Base-by-base conservation (phyloP, 441 rosid genomes). In the Syzygium syzygioides region DNA sequence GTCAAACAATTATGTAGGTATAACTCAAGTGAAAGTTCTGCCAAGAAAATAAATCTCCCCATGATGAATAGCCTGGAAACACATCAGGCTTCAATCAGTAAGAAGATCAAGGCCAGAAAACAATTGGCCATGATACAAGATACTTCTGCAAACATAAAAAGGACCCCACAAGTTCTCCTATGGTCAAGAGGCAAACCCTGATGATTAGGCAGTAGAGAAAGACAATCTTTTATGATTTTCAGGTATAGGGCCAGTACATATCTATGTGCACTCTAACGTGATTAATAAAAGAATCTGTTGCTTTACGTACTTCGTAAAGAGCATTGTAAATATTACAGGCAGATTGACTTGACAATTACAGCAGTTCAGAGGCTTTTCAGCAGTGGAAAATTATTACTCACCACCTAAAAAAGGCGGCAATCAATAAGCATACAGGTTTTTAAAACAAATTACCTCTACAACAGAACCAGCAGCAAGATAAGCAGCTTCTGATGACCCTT, bases 381-480 rank as follows among this genome's bases (percentile, higher is more conserved):
- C 45, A 71, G 80, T 4, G 0, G 50, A 71, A 68, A 37, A 71
- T 71, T 37, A 37, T 20, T 20, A 71, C 50, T 37, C 80, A 37
- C 26, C 11, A 14, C 57, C 86, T 57, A 41, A 85, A 37, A 85
- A 55, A 8, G 86, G 62, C 12, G 48, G 62, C 37, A 32, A 55
- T 85, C 60, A 85, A 18, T 20, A 71, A 37, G 80, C 28, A 71
- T 37, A 50, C 50, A 71, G 9, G 80, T 15, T 85, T 85, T 71
- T 14, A 57, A 54, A 19, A 59, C n/a, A 52, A 14, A 50, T 87
- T 91, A 98, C 99, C 97, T 97, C 94, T 4, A 96, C 71, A 66
- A 97, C 97, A 85, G 98, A 96, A 79, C 99, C 99, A 88, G 97
- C 99, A 87, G 99, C 96, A 34, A 96, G 95, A 88, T 93, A 95